phyloP scores from a whole-genome alignment of 192 early-diverging fungal genomes.

The Spinellus fusiger region DNA sequence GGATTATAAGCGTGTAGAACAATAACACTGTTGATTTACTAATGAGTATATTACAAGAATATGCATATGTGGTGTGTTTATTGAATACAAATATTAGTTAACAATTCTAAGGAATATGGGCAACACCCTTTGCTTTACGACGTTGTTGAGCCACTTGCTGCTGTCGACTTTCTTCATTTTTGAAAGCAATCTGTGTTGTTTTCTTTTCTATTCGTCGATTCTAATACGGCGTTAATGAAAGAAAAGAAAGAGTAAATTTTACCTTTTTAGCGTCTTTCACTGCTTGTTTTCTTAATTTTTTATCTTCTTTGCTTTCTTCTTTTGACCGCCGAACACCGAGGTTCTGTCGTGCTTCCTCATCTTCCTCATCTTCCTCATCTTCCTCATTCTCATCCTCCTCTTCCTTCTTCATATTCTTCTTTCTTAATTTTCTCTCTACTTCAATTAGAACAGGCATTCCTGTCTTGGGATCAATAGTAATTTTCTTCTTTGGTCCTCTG shows the following conservation, averaged over 20 bases:
- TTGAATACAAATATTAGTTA: too few relatives aligned
- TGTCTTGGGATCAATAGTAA: slow-evolving; percentile 66
- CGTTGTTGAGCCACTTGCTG: slow-evolving; percentile 48
- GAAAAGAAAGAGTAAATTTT: slow-evolving; percentile 19
- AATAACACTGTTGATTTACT: too few relatives aligned
- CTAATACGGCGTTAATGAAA: too few relatives aligned
- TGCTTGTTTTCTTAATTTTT: slow-evolving; percentile 81
- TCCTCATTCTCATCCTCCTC: slow-evolving; percentile 14
- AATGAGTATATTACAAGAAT: too few relatives aligned
- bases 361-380: slow-evolving; percentile 26
- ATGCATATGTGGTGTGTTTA: too few relatives aligned
- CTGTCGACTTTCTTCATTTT: slow-evolving; percentile 59
- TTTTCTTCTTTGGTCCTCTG: slow-evolving; percentile 41
- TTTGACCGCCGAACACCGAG: slow-evolving; percentile 67
- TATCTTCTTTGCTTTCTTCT: slow-evolving; percentile 88
- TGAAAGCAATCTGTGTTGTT: slow-evolving; percentile 70
- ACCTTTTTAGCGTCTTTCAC: slow-evolving; percentile 79
- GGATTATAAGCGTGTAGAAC: too few relatives aligned
- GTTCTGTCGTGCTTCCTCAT: slow-evolving; percentile 46
- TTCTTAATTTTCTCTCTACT: slow-evolving; percentile 32
- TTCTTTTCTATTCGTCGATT: slow-evolving; percentile 71
- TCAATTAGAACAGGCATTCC: slow-evolving; percentile 65
- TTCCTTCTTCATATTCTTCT: slow-evolving; percentile 21
- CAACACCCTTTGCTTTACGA: slow-evolving; percentile 41
- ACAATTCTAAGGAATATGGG: slow-evolving; percentile 29